Evolutionary conservation across 2,329 filamentous ascomycete genomes (phyloP).

Genomic region (Lizonia empirigonia): DNA sequence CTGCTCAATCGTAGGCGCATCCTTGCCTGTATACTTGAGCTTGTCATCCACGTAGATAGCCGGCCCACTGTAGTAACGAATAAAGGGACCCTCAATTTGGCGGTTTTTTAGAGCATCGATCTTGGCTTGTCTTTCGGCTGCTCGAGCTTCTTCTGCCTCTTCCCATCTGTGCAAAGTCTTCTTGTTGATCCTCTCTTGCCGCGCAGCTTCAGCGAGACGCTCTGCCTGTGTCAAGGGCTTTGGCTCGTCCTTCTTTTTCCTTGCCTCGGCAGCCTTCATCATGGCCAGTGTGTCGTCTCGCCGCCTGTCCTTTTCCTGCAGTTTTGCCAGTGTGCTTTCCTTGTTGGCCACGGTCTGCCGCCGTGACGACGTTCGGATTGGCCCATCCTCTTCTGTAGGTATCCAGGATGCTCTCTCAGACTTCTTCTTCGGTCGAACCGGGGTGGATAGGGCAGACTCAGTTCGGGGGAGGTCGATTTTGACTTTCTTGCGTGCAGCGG

Average conservation of each 20-base stretch:
- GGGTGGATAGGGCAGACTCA: constrained; percentile 55
- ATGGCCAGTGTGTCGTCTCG: constrained; percentile 71
- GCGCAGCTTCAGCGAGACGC: constrained; percentile 78
- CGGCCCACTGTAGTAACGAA: constrained; percentile 92
- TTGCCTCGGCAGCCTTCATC: constrained; percentile 66
- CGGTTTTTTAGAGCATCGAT: constrained; percentile 87
- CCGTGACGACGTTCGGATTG: constrained; percentile 66
- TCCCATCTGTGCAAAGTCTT: constrained; percentile 95
- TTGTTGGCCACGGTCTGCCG: constrained; percentile 67
- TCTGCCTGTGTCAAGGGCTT: constrained; percentile 87
- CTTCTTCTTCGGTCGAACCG: constrained; percentile 65
- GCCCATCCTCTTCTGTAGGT: constrained; percentile 65
- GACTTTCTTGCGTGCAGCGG: constrained; percentile 49
- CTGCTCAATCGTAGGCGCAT: constrained; percentile 44
- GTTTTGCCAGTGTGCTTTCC: constrained; percentile 66
- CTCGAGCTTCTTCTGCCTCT: constrained; percentile 84
- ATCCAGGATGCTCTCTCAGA: constrained; percentile 74
- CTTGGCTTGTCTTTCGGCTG: constrained; percentile 80
- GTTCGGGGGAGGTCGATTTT: constrained; percentile 46
- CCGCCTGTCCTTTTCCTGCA: constrained; percentile 73
- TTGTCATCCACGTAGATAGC: constrained; percentile 80
- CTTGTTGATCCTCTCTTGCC: constrained; percentile 83
- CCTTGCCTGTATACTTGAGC: constrained; percentile 68
- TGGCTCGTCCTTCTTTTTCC: constrained; percentile 74
- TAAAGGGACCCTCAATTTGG: constrained; percentile 83